Percentiles rank a stretch among this genome's conserved stretches.
Conservation (phyloP, 2,329 filamentous ascomycete genomes). For the Chaetomiaceae sp. region DNA sequence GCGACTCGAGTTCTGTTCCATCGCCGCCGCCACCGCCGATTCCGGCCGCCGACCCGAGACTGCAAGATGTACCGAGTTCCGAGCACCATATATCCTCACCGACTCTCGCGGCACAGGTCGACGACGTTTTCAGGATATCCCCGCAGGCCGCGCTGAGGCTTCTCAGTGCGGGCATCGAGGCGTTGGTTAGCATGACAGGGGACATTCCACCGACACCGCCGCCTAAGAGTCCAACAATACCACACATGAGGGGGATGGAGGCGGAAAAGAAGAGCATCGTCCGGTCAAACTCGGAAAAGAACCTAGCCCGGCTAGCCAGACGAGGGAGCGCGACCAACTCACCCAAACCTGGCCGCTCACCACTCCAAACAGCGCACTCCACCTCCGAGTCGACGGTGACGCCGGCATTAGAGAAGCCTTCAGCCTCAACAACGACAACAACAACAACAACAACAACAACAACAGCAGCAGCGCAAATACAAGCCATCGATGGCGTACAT, state of each 20-base stretch:
- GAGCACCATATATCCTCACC: slow-evolving; percentile 25
- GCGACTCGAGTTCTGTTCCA: slow-evolving; percentile 28
- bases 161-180: slow-evolving; percentile 67
- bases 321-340: slow-evolving; percentile 33
- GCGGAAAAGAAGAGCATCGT: slow-evolving; percentile 58
- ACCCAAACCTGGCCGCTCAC: slow-evolving; percentile 21
- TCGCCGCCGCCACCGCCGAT: slow-evolving; percentile 37
- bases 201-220: slow-evolving; percentile 79
- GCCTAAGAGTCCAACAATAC: slow-evolving; percentile 57
- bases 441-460: too few species aligned
- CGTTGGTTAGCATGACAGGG: slow-evolving; percentile 66
- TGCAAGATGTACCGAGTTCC: slow-evolving; percentile 20
- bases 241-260: slow-evolving; percentile 60
- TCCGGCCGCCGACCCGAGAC: slow-evolving; percentile 36
- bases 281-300: slow-evolving; percentile 54
- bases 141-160: slow-evolving; percentile 73
- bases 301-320: slow-evolving; percentile 43
- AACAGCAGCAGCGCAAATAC: slow-evolving; percentile 14
- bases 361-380: slow-evolving; percentile 7
- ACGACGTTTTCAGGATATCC: slow-evolving; percentile 69
- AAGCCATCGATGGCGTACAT: slow-evolving; percentile 52
- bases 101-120: slow-evolving; percentile 34
- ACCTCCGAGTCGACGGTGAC: neutral
- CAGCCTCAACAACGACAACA: neutral
- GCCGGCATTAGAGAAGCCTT: neutral